Conservation (phyloP, 106 monocot species). For the Phalaenopsis equestris region DNA sequence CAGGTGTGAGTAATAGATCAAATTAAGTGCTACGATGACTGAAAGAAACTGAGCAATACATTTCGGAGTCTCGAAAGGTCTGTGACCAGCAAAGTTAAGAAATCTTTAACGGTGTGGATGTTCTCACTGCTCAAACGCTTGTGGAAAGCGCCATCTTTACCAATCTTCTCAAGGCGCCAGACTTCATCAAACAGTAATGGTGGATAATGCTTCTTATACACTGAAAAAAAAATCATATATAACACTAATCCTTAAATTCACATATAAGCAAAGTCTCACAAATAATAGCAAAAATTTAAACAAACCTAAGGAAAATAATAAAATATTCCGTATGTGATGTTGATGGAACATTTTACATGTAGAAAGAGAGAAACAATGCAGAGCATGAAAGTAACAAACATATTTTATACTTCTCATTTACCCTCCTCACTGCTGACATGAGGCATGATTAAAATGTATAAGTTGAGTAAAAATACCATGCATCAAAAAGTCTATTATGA, state of each 20-base stretch:
- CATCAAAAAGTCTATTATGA: too few relatives aligned
- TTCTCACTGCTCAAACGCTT: conserved; percentile 72
- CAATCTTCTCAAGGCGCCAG: conserved; percentile 95
- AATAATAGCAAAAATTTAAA: too few relatives aligned
- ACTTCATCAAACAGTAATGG: conserved; percentile 76
- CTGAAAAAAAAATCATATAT: conserved; percentile 24
- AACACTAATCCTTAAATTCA: neutral
- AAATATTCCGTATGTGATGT: neutral
- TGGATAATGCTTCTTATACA: conserved; percentile 96
- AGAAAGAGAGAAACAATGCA: neutral
- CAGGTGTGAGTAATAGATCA: neutral
- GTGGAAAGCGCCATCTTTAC: conserved; percentile 96
- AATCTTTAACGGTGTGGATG: conserved; percentile 83
- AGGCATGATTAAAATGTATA: too few relatives aligned
- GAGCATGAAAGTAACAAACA: neutral
- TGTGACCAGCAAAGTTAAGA: conserved; percentile 46
- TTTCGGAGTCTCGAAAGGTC: conserved; percentile 69
- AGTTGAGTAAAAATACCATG: too few relatives aligned
- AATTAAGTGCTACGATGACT: neutral
- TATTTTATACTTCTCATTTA: neutral
- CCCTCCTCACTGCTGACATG: too few relatives aligned
- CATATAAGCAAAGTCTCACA: neutral
- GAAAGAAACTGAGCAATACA: conserved; percentile 25
- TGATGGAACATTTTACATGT: neutral
- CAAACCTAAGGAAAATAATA: neutral